Percentiles rank a stretch among this genome's conserved stretches.
These are phyloP conservation scores for Phytophthora pseudosyringae DNA, from an alignment of 352 stramenopile species.

Conservation along the genomic window DNA sequence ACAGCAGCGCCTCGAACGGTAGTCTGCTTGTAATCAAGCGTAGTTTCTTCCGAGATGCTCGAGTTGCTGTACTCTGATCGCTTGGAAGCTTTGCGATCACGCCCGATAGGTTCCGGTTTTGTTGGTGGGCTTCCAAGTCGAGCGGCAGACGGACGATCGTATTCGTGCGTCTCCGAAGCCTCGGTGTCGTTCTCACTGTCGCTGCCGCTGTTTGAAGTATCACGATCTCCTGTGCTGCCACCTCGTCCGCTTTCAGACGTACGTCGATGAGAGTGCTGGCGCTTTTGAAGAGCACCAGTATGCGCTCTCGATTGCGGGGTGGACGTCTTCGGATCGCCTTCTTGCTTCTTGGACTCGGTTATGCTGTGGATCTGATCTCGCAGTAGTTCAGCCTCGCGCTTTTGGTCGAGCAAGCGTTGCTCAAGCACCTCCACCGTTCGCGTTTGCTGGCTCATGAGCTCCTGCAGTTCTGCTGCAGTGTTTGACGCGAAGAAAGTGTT, in stretches of 20 bases:
- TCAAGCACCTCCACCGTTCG: slow-evolving; percentile 61
- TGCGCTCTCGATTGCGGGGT: slow-evolving; percentile 44
- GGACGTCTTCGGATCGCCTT: slow-evolving; percentile 9
- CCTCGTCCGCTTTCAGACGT: slow-evolving; percentile 12
- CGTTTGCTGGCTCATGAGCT: slow-evolving; percentile 62
- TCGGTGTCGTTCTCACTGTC: slow-evolving; percentile 67
- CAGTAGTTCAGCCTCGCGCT: slow-evolving; percentile 56
- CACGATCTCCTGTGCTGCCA: slow-evolving; percentile 18
- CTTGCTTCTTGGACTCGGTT: slow-evolving; percentile 5
- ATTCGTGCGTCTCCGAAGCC: slow-evolving; percentile 28
- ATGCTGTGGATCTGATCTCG: slow-evolving; percentile 49
- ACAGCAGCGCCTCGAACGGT: slow-evolving; percentile 18
- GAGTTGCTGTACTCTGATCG: slow-evolving; percentile 27
- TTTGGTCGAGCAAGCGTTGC: slow-evolving; percentile 65
- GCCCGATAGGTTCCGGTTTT: slow-evolving; percentile 4
- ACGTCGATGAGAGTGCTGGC: slow-evolving; percentile 9
- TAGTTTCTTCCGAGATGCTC: slow-evolving; percentile 19
- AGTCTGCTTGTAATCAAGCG: slow-evolving; percentile 15
- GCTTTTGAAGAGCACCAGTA: slow-evolving; percentile 24
- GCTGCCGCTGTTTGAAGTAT: slow-evolving; percentile 35
- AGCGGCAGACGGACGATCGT: slow-evolving; percentile 18
- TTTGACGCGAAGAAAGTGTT: slow-evolving; percentile 74
- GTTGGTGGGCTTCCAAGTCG: slow-evolving; percentile 7
- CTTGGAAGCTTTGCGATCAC: slow-evolving; percentile 4
- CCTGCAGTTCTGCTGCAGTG: slow-evolving; percentile 63